These are phyloP conservation scores for Rhodomyrtus tomentosa DNA, from an alignment of 345 rosid genomes.

Conservation along the genomic window DNA sequence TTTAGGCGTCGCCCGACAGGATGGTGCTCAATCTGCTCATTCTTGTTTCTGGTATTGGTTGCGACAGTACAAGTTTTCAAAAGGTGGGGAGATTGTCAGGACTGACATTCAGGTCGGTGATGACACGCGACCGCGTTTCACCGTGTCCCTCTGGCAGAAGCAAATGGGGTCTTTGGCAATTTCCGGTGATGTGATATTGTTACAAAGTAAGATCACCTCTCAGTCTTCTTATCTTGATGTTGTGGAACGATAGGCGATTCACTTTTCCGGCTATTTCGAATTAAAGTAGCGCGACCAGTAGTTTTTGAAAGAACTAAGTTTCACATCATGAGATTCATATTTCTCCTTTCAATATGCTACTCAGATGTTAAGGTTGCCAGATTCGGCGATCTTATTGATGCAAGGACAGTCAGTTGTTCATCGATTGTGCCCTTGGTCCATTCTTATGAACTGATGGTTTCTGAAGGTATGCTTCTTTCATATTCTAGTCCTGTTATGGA, in stretches of 20 bases:
- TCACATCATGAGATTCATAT: background rate
- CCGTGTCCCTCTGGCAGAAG: slow-evolving; percentile 41
- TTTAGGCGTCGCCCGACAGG: background rate
- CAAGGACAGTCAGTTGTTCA: slow-evolving; percentile 34
- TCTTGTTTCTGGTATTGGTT: background rate
- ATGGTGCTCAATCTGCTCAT: background rate
- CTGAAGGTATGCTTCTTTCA: slow-evolving; percentile 18
- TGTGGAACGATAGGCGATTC: background rate
- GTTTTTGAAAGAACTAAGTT: background rate
- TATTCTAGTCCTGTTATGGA: background rate
- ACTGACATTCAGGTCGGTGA: slow-evolving; percentile 55
- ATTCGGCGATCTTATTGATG: slow-evolving; percentile 25
- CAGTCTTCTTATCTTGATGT: background rate
- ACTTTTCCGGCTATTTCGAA: background rate
- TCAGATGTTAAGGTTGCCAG: slow-evolving; percentile 38
- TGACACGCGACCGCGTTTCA: slow-evolving; percentile 32
- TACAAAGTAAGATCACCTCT: slow-evolving; percentile 19
- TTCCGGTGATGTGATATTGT: slow-evolving; percentile 28
- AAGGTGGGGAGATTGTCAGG: slow-evolving; percentile 33
- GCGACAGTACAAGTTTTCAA: slow-evolving; percentile 28
- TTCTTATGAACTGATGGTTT: slow-evolving; percentile 16
- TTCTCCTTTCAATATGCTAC: background rate
- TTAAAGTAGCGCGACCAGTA: background rate
- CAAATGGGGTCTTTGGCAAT: slow-evolving; percentile 14
- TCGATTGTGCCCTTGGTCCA: slow-evolving; percentile 18